Conservation (phyloP, 352 stramenopile species). For the Aphanomyces invadans region DNA sequence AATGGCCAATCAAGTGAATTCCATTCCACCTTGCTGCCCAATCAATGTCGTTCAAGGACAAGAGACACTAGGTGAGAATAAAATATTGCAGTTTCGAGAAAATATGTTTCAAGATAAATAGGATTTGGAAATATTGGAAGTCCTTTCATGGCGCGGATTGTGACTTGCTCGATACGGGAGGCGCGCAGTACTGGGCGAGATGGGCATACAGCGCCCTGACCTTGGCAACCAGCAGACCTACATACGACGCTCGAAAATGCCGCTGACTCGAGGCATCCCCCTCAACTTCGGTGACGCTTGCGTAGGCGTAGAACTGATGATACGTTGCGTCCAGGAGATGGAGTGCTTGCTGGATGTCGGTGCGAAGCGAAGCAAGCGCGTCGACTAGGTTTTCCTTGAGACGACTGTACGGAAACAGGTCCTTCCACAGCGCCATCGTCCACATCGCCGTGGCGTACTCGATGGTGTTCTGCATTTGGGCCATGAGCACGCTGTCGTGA, state of each 20-base stretch:
- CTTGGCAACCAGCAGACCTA: conserved; percentile 19
- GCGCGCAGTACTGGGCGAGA: neutral
- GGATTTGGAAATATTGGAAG: no score
- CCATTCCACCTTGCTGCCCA: no score
- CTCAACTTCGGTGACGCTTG: neutral
- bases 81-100: no score
- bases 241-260: conserved; percentile 15
- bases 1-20: neutral
- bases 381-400: neutral
- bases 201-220: conserved; percentile 18
- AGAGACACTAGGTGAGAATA: neutral
- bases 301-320: conserved; percentile 14
- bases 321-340: neutral
- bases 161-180: no score
- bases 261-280: neutral
- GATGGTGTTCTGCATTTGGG: conserved; percentile 6
- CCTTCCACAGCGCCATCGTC: conserved; percentile 18
- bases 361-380: neutral
- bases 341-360: neutral
- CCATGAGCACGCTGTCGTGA: neutral
- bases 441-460: conserved; percentile 17
- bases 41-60: conserved; percentile 3
- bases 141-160: no score
- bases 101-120: no score
- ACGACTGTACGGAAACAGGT: conserved; percentile 8